Evolutionary conservation across 495 filamentous ascomycete species (phyloP), one percentile per base, ranked within the genome.

Genomic region (Aspergillus avenaceus): DNA sequence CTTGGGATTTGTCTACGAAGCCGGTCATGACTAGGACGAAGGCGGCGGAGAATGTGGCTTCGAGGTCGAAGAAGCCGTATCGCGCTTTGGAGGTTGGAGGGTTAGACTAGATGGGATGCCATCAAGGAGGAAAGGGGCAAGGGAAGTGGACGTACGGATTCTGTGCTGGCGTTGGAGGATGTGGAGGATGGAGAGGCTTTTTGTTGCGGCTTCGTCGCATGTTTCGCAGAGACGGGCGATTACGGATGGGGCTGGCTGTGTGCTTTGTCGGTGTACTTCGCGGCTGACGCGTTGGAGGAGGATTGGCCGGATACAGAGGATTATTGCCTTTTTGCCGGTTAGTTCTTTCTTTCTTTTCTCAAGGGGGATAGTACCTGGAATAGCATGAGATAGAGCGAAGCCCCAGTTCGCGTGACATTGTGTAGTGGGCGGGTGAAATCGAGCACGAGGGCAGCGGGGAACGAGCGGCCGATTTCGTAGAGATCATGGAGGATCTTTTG

Each of bases 51-150:
- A 62, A 62, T 8, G 56, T 60, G 21, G 60, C 56, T 12, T 60
- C 60, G 6, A 62, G 29, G 26, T 62, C 60, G 25, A 62, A 62
- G 16, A 62, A 62, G 19, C 59, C 59, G 46, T 59, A 62, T 14
- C 56, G 46, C 4, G 59, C 56, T 62, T 5, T 12, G 36, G 13
- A 12, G 34, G 9, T 47, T 37, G 37, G 7, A 22, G 18, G 28
- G 4, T 18, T 9, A 14, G 22, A 16, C 18, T 16, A 53, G 23
- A 19, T 4, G 8, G 23, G n/a, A 1, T 23, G 21, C 11, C 9
- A 16, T 1, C 5, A 9, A 23, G 26, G 9, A 9, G 24, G 4
- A 12, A 36, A 36, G 4, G n/a, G 13, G 4, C 16, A 12, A 47
- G 1, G n/a, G n/a, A n/a, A n/a, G n/a, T n/a, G n/a, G n/a, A 51